phyloP scores from a whole-genome alignment of 306 rosid species.

The Dryas drummondii region DNA sequence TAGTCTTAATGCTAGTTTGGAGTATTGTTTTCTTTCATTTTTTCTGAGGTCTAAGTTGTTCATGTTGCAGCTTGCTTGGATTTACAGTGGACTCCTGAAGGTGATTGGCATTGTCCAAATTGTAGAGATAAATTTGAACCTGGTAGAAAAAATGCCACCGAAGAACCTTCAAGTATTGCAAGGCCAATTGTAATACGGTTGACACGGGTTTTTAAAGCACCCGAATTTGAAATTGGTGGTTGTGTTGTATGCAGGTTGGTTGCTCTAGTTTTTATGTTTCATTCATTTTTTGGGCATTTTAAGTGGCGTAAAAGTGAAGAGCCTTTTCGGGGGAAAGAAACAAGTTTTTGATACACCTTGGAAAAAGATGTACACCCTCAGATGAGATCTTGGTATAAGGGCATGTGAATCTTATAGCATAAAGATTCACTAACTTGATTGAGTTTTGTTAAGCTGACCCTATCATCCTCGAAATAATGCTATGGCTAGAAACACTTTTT shows the following conservation, averaged over 20 bases:
- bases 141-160: conserved; percentile 43
- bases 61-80: conserved; percentile 83
- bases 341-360: background rate
- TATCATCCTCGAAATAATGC: background rate
- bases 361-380: too few species aligned
- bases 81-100: conserved; percentile 55
- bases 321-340: background rate
- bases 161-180: conserved; percentile 49
- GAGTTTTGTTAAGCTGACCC: background rate
- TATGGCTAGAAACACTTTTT: background rate
- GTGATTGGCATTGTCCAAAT: conserved; percentile 79
- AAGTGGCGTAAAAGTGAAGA: background rate
- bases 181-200: conserved; percentile 84
- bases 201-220: conserved; percentile 78
- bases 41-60: background rate
- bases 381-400: background rate
- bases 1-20: background rate
- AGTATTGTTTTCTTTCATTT: conserved; percentile 1
- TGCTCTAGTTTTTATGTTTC: background rate
- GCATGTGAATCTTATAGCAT: background rate
- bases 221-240: conserved; percentile 90
- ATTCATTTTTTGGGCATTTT: background rate
- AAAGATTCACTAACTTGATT: background rate
- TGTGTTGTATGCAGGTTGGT: conserved; percentile 94
- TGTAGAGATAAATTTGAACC: conserved; percentile 68